Conservation (phyloP, 148 eudicot genomes). For the Fagopyrum homotropicum region DNA sequence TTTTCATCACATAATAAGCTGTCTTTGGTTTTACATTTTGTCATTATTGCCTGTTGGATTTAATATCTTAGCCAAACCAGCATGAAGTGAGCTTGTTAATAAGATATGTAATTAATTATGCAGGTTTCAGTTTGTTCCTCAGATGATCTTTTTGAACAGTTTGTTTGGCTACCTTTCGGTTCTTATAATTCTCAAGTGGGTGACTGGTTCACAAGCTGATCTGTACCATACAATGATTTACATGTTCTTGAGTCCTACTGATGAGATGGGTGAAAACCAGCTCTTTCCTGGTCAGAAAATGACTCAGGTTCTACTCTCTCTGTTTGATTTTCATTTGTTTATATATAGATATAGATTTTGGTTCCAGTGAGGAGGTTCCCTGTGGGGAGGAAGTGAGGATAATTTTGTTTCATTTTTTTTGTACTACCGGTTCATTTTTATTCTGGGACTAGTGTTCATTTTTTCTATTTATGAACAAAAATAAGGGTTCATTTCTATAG, state of each 20-base stretch:
- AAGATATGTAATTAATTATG: slow-evolving; percentile 1
- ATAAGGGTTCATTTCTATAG: too few relatives aligned
- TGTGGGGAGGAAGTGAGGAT: too few relatives aligned
- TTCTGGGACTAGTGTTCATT: too few relatives aligned
- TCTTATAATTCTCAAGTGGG: slow-evolving; percentile 47
- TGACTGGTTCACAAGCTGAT: slow-evolving; percentile 57
- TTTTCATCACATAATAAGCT: background rate
- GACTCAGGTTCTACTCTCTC: slow-evolving; percentile 45
- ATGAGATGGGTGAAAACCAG: slow-evolving; percentile 84
- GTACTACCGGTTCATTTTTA: too few relatives aligned
- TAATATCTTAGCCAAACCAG: background rate
- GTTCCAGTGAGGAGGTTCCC: too few relatives aligned
- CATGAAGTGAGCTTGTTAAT: background rate
- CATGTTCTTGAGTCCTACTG: slow-evolving; percentile 69
- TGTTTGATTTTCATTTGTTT: slow-evolving; percentile 3
- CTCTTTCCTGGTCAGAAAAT: slow-evolving; percentile 82
- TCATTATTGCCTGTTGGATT: background rate
- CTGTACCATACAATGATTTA: slow-evolving; percentile 52
- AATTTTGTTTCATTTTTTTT: too few relatives aligned
- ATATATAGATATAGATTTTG: too few relatives aligned
- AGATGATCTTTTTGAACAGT: slow-evolving; percentile 46
- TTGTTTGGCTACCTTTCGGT: slow-evolving; percentile 56
- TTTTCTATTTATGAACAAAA: too few relatives aligned
- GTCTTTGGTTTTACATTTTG: background rate
- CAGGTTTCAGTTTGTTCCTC: slow-evolving; percentile 55